Conservation (phyloP, 1,284 basidiomycete genomes). For the Caloboletus inedulis region DNA sequence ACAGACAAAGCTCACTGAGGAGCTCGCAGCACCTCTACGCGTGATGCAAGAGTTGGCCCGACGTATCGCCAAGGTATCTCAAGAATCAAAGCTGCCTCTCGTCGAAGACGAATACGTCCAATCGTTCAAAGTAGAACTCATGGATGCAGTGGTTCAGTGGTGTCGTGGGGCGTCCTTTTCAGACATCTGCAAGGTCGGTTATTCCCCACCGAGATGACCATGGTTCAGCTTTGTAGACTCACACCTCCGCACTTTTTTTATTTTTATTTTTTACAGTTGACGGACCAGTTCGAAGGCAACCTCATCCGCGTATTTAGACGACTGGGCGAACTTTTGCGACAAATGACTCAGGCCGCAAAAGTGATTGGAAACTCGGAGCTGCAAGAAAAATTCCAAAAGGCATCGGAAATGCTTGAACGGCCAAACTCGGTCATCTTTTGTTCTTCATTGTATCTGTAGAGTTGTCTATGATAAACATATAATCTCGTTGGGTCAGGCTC, state of each 20-base stretch:
- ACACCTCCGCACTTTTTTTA: not conserved
- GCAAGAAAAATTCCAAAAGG: constrained; percentile 86
- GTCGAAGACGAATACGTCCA: constrained; percentile 95
- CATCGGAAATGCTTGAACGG: constrained; percentile 85
- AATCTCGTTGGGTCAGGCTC: not conserved
- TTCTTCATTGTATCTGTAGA: constrained; percentile 67
- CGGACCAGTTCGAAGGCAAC: constrained; percentile 95
- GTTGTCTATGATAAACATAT: not conserved
- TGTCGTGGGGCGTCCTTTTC: constrained; percentile 96
- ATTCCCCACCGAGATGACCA: not conserved
- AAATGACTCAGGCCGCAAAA: constrained; percentile 93
- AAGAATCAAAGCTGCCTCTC: constrained; percentile 86
- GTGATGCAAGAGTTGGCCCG: constrained; percentile 95
- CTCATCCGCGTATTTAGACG: constrained; percentile 93
- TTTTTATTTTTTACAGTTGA: constrained; percentile 53
- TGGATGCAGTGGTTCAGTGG: constrained; percentile 97
- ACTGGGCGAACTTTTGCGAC: constrained; percentile 89
- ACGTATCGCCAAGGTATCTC: constrained; percentile 93
- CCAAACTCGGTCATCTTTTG: constrained; percentile 94
- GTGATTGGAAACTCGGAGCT: constrained; percentile 95
- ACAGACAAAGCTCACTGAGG: constrained; percentile 83
- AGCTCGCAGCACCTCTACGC: constrained; percentile 87
- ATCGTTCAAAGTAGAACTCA: constrained; percentile 97
- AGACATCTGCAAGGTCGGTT: constrained; percentile 88
- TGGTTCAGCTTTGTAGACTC: not conserved